Base-by-base conservation (phyloP, 2,329 filamentous ascomycete species). In the Penicillium sp. region DNA sequence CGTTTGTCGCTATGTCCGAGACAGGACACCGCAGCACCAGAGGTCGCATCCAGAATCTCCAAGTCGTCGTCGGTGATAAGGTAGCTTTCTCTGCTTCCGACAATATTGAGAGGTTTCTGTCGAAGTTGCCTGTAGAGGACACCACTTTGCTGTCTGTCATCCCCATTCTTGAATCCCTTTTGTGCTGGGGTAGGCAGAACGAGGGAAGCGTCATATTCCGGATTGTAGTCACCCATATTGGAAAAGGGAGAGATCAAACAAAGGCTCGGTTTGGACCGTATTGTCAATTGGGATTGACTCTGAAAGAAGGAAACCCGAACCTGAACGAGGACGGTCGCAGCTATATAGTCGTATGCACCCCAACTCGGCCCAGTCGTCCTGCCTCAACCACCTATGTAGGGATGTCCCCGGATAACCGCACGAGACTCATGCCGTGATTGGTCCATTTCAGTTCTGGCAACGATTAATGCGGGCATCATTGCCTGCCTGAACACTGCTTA, bases 11-110 rank as follows among this genome's bases (percentile, higher is more conserved):
- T 79, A 53, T 87, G 80, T 4, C 86, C 86, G 5, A 91, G 69
- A 56, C 79, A 81, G n/a, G 80, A 72, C 2, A 88, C 84, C 16
- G 81, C 83, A 2, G 86, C 82, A 8, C 86, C 86, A 21, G 81
- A 77, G 29, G 81, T 84, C 2, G 79, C 81, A 59, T 91, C 86
- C 8, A 88, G 72, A 28, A 90, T 75, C 19, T 64, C 64, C 21
- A 74, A 68, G 2, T 80, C 80, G 49, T 70, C 67, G 34, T 64
- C 63, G 1, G 77, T 64, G 17, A 65, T 53, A 4, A 79, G 58
- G 43, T 71, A 73, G 39, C 72, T 69, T 7, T 73, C 75, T 28
- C 63, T 54, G 7, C 68, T 75, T 0, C 63, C 67, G 11, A 66
- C 60, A 6, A 76, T 73, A 33, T 57, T 64, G 39, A 65, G 54